These are phyloP conservation scores for Fomitopsis betulina DNA, from an alignment of 1,284 basidiomycete genomes.

Conservation along the genomic window DNA sequence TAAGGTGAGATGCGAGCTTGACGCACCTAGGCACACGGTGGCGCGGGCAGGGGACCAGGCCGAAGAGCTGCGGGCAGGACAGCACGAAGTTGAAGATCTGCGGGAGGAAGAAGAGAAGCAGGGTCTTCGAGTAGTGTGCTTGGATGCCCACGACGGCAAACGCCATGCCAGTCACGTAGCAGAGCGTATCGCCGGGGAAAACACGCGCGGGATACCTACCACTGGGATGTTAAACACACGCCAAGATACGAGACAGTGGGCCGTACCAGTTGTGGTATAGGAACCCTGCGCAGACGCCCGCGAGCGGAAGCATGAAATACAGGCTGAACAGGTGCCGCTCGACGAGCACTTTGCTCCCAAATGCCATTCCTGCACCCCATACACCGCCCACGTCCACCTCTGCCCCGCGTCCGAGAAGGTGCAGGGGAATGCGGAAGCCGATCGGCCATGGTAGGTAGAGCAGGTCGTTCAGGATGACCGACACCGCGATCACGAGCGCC, in stretches of 20 bases:
- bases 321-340: conserved; percentile 92
- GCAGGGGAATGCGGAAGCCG: conserved; percentile 64
- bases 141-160: conserved; percentile 95
- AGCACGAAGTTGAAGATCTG: conserved; percentile 98
- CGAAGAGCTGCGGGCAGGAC: conserved; percentile 94
- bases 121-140: conserved; percentile 96
- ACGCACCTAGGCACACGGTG: conserved; percentile 86
- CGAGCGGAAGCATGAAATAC: conserved; percentile 94
- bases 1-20: conserved; percentile 4
- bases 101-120: conserved; percentile 95
- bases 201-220: conserved; percentile 92
- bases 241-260: not conserved
- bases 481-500: conserved; percentile 88
- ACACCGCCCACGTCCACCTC: conserved; percentile 72
- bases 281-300: conserved; percentile 87
- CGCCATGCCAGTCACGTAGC: conserved; percentile 97
- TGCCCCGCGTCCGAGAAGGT: conserved; percentile 59
- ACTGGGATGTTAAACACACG: not conserved
- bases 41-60: conserved; percentile 88
- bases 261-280: conserved; percentile 91
- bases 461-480: conserved; percentile 88
- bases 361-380: conserved; percentile 79
- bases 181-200: conserved; percentile 97
- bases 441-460: conserved; percentile 86
- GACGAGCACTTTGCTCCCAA: conserved; percentile 84